Evolutionary conservation across 768 basidiomycete genomes (phyloP).

Genomic region (Strobilomyces confusus): DNA sequence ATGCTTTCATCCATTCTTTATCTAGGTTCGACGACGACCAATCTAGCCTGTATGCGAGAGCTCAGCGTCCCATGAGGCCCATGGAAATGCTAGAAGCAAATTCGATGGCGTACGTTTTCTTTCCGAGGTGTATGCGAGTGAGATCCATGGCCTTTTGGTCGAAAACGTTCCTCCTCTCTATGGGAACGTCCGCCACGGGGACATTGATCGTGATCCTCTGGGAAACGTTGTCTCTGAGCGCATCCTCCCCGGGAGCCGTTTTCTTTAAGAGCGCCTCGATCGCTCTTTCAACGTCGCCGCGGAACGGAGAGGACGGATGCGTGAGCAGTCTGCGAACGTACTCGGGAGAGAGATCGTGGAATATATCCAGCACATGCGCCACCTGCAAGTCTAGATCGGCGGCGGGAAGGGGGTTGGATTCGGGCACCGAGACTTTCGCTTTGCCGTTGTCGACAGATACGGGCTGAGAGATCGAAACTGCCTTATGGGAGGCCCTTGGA

Average conservation of each 20-base stretch:
- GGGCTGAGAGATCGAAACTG: constrained; percentile 33
- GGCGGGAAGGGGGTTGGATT: constrained; percentile 24
- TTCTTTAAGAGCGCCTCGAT: constrained; percentile 75
- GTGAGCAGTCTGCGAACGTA: constrained; percentile 60
- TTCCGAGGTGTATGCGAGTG: constrained; percentile 55
- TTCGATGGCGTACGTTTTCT: constrained; percentile 49
- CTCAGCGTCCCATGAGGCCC: no score
- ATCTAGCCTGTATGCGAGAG: constrained; percentile 38
- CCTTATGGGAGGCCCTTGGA: constrained; percentile 13
- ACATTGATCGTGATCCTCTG: not conserved
- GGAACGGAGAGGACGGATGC: constrained; percentile 44
- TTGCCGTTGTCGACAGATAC: constrained; percentile 36
- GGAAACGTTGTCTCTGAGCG: constrained; percentile 16
- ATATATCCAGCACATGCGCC: constrained; percentile 70
- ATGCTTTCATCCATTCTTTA: constrained; percentile 75
- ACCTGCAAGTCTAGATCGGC: constrained; percentile 54
- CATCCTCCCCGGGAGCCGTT: constrained; percentile 46
- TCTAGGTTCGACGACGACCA: constrained; percentile 48
- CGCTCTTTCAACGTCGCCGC: constrained; percentile 56
- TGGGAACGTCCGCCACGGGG: constrained; percentile 16
- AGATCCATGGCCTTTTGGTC: constrained; percentile 70
- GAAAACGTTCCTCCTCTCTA: constrained; percentile 67
- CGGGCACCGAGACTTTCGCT: constrained; percentile 30
- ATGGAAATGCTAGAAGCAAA: not conserved
- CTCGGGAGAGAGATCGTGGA: constrained; percentile 54